Evolutionary conservation across 129 eudicot genomes (phyloP).

Genomic region (Heracleum sosnowskyi): DNA sequence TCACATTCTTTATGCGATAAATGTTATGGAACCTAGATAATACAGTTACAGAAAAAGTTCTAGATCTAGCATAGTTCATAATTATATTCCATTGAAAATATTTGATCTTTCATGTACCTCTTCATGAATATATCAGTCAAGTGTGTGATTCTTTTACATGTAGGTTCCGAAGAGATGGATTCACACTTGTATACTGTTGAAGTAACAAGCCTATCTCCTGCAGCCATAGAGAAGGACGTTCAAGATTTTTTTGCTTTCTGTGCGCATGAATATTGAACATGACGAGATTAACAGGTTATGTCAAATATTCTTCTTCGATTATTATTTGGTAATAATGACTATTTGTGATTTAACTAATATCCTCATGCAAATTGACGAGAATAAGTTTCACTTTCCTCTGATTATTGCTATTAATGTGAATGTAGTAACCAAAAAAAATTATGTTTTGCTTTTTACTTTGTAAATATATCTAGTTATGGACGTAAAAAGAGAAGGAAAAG

Average conservation of each 20-base stretch:
- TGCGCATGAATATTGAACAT: slow-evolving; percentile 73
- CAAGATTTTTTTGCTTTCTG: slow-evolving; percentile 74
- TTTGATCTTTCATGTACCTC: not conserved
- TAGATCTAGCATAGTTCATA: not conserved
- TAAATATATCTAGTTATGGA: not conserved
- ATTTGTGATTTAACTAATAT: not conserved
- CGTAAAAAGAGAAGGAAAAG: not conserved
- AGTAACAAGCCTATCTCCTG: slow-evolving; percentile 76
- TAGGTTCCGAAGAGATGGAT: slow-evolving; percentile 47
- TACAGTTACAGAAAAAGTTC: not conserved
- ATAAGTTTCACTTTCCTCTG: not conserved
- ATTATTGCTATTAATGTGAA: not conserved
- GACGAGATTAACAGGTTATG: slow-evolving; percentile 70
- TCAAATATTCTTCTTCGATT: not conserved
- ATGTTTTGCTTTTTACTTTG: not conserved
- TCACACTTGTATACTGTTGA: slow-evolving; percentile 55
- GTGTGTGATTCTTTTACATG: slow-evolving; percentile 3
- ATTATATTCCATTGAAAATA: not conserved
- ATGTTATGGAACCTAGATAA: not conserved
- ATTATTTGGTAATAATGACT: not conserved
- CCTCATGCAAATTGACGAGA: not conserved
- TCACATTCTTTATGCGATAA: not conserved
- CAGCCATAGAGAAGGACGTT: slow-evolving; percentile 75
- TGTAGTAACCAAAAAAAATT: not conserved
- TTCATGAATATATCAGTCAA: not conserved